phyloP scores from a whole-genome alignment of 805 yeast species.

The Henningerozyma blattae region DNA sequence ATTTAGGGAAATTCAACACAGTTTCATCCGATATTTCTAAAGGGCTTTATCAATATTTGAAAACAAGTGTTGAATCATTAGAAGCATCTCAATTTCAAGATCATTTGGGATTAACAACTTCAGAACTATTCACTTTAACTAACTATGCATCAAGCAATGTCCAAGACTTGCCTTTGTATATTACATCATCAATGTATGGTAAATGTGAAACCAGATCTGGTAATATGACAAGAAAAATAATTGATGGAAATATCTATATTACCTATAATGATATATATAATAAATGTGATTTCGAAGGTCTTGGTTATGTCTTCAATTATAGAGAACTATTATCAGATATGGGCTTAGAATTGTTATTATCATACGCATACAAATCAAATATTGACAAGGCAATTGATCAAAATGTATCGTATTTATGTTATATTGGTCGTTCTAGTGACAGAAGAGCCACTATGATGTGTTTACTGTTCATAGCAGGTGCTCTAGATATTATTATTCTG shows the following conservation, averaged over 20 bases:
- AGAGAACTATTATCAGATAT: constrained; percentile 13
- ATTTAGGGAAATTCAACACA: constrained; percentile 16
- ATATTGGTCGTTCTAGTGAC: constrained; percentile 4
- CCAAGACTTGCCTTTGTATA: constrained; percentile 15
- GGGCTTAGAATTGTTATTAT: constrained; percentile 19
- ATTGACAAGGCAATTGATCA: background rate
- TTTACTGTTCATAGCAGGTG: constrained; percentile 9
- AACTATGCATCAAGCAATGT: constrained; percentile 17
- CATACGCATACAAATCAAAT: constrained; percentile 17
- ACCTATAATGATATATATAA: background rate
- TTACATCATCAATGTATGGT: constrained; percentile 16
- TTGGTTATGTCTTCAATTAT: constrained; percentile 18
- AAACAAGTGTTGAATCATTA: constrained; percentile 13
- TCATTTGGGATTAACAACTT: constrained; percentile 22
- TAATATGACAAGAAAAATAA: background rate
- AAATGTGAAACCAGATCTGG: constrained; percentile 10
- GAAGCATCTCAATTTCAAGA: constrained; percentile 16
- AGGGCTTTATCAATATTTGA: constrained; percentile 17
- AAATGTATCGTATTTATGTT: constrained; percentile 4
- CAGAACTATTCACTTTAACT: constrained; percentile 19
- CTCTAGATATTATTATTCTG: constrained; percentile 6
- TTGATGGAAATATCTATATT: background rate
- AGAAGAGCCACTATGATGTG: constrained; percentile 10
- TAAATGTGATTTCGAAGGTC: constrained; percentile 9
- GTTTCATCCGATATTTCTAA: constrained; percentile 13